Evolutionary conservation across 345 rosid species (phyloP).

Genomic region (Nasturtium officinale): DNA sequence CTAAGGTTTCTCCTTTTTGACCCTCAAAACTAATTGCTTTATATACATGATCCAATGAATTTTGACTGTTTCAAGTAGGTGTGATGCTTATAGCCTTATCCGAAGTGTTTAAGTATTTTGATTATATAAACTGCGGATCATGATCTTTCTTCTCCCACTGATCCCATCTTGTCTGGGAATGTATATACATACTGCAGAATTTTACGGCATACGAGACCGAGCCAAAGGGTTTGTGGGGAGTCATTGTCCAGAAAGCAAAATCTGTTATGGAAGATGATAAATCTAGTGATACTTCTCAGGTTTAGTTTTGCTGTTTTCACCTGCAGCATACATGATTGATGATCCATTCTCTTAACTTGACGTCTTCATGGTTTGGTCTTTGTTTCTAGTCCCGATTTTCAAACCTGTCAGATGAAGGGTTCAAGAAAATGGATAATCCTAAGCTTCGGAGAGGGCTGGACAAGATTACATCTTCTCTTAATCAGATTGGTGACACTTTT

Average conservation of each 20-base stretch:
- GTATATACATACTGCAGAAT: slow-evolving; percentile 45
- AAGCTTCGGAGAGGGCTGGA: slow-evolving; percentile 65
- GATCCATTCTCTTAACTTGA: not conserved
- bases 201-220: slow-evolving; percentile 68
- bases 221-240: slow-evolving; percentile 72
- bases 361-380: slow-evolving; percentile 16
- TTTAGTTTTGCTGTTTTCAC: slow-evolving; percentile 38
- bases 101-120: not conserved
- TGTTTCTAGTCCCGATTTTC: slow-evolving; percentile 44
- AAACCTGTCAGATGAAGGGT: slow-evolving; percentile 47
- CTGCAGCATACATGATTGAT: not conserved
- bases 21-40: not conserved
- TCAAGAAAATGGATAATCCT: slow-evolving; percentile 65
- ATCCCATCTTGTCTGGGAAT: slow-evolving; percentile 9
- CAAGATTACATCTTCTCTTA: slow-evolving; percentile 67
- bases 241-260: slow-evolving; percentile 77
- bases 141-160: slow-evolving; percentile 7
- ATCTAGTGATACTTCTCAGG: slow-evolving; percentile 51
- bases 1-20: slow-evolving; percentile 51
- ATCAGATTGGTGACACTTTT: slow-evolving; percentile 78
- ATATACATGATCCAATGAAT: slow-evolving; percentile 1
- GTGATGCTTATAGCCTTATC: not conserved
- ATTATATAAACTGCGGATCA: not conserved
- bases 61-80: not conserved
- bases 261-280: slow-evolving; percentile 69